A percentile compares a stretch with the other conserved stretches of the same genome.
Evolutionary conservation across 1,139 yeast genomes (phyloP).

Genomic region (Kodamaea arcana): DNA sequence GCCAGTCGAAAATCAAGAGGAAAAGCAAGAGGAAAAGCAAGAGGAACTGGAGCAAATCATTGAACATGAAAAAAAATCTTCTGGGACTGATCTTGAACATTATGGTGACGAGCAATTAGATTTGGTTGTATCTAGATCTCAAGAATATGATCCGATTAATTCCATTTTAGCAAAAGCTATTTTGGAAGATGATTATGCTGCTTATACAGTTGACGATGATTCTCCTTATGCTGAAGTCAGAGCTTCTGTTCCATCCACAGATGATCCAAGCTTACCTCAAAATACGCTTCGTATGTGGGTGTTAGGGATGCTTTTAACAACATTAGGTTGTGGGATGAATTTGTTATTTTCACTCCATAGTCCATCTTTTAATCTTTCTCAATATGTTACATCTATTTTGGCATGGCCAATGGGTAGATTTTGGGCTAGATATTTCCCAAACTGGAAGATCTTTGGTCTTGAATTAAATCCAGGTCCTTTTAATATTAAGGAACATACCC

Average conservation of each 20-base stretch:
- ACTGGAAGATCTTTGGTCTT: slow-evolving; percentile 38
- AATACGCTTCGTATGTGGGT: slow-evolving; percentile 64
- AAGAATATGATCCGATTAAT: slow-evolving; percentile 36
- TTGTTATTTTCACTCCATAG: slow-evolving; percentile 56
- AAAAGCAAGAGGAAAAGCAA: background rate
- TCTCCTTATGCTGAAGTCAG: slow-evolving; percentile 69
- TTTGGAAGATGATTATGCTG: slow-evolving; percentile 42
- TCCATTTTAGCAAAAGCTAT: slow-evolving; percentile 17
- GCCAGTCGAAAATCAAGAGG: no score
- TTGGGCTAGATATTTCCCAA: slow-evolving; percentile 50
- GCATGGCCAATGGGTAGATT: slow-evolving; percentile 61
- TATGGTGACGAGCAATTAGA: slow-evolving; percentile 17
- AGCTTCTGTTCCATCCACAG: slow-evolving; percentile 62
- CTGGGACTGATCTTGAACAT: slow-evolving; percentile 6
- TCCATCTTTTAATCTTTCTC: slow-evolving; percentile 51
- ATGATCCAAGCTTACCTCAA: slow-evolving; percentile 53
- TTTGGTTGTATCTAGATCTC: slow-evolving; percentile 27
- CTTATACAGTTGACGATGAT: slow-evolving; percentile 44
- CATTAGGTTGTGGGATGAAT: slow-evolving; percentile 59
- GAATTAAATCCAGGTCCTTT: slow-evolving; percentile 60
- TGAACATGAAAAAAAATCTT: slow-evolving; percentile 1
- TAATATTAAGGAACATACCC: slow-evolving; percentile 61
- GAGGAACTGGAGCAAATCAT: background rate
- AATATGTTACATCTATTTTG: slow-evolving; percentile 54
- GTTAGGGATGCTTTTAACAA: slow-evolving; percentile 46